These are phyloP conservation scores for Wickerhamomyces sydowiorum DNA, from an alignment of 805 yeast species.

Conservation along the genomic window DNA sequence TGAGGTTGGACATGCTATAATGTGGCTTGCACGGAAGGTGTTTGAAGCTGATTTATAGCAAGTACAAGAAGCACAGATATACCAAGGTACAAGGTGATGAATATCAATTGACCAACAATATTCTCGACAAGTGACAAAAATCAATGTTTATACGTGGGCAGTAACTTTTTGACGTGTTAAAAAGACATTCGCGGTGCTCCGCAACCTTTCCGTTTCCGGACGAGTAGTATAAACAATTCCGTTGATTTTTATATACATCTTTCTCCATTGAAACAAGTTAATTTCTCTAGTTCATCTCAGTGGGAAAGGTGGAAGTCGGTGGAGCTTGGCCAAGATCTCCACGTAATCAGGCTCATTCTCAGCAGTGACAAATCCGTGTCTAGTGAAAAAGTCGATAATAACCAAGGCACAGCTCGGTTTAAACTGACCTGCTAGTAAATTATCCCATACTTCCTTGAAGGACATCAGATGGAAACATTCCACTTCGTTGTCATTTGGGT, in stretches of 20 bases:
- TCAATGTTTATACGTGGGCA: too few relatives aligned
- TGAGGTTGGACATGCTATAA: not conserved
- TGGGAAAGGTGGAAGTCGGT: slow-evolving; percentile 71
- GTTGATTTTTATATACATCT: too few relatives aligned
- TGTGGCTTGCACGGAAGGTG: not conserved
- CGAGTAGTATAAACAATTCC: too few relatives aligned
- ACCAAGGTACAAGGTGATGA: too few relatives aligned
- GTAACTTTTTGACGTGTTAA: not conserved
- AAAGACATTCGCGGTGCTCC: not conserved
- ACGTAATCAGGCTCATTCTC: slow-evolving; percentile 61
- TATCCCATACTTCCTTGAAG: slow-evolving; percentile 47
- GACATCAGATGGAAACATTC: slow-evolving; percentile 63
- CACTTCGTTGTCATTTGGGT: slow-evolving; percentile 71
- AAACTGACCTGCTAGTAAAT: slow-evolving; percentile 56
- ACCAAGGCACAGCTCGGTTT: slow-evolving; percentile 87
- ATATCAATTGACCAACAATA: too few relatives aligned
- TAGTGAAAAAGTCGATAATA: slow-evolving; percentile 76
- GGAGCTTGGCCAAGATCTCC: slow-evolving; percentile 56
- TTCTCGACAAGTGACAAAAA: too few relatives aligned
- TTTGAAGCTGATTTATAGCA: too few relatives aligned
- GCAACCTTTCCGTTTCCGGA: too few relatives aligned
- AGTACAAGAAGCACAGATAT: not conserved
- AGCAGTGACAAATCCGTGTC: slow-evolving; percentile 70
- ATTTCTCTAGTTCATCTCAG: slow-evolving; percentile 16
- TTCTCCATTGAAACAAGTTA: not conserved